Percentiles rank a stretch among this genome's conserved stretches.
These are phyloP conservation scores for Toxoplasma gondii DNA, from an alignment of 169 alveolate species.

Conservation along the genomic window DNA sequence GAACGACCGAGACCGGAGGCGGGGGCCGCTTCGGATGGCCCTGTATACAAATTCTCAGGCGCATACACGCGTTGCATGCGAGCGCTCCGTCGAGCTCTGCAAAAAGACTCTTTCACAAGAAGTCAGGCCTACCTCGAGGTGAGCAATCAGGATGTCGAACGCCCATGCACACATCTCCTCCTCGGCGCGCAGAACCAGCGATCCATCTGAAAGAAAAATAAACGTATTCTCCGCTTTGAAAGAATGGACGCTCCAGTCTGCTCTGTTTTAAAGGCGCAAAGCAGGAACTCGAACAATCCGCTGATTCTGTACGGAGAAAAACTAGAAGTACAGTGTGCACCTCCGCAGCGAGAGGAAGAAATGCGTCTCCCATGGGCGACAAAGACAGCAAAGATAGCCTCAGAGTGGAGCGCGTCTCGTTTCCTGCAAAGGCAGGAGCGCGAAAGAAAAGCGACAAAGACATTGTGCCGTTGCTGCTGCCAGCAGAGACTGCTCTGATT, in stretches of 20 bases:
- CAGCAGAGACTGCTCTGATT: too few relatives aligned
- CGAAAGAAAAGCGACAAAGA: too few relatives aligned
- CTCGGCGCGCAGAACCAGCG: neutral
- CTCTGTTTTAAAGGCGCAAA: too few relatives aligned
- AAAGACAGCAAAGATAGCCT: too few relatives aligned
- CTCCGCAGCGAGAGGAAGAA: too few relatives aligned
- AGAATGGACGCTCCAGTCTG: neutral
- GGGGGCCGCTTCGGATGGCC: neutral
- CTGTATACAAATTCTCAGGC: neutral
- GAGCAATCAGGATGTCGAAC: constrained; percentile 3
- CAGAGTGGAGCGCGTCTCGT: too few relatives aligned
- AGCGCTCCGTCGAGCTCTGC: neutral
- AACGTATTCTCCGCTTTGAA: neutral
- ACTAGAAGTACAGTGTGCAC: too few relatives aligned
- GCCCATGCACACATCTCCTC: constrained; percentile 47
- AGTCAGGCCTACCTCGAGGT: constrained; percentile 16
- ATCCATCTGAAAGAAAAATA: neutral
- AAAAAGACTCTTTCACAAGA: neutral
- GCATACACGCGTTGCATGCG: neutral
- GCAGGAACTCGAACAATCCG: too few relatives aligned
- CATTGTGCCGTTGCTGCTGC: too few relatives aligned
- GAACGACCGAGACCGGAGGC: constrained; percentile 1
- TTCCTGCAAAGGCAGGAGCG: too few relatives aligned
- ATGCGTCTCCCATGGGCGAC: too few relatives aligned
- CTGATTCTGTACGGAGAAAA: too few relatives aligned